Evolutionary conservation across 495 filamentous ascomycete species (phyloP), one percentile per base, ranked within the genome.

Genomic region (Parathielavia hyrcaniae): DNA sequence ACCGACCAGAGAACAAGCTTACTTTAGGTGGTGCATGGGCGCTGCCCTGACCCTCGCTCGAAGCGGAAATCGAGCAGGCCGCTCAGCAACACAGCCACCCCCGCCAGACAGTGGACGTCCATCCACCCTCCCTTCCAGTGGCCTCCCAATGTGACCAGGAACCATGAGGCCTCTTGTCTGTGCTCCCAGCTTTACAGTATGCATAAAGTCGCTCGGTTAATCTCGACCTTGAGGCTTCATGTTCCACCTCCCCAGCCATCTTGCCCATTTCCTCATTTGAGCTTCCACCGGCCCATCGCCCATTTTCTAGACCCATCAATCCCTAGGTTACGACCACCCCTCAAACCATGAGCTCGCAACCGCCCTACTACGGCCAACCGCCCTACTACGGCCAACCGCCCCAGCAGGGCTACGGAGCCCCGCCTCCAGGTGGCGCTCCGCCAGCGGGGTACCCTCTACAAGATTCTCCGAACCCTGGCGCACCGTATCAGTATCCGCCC

Each of bases 291-390:
- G 20, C 43, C 13, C 30, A 17, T 3, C 4, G 11, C 3, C 30
- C 17, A 5, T 17, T 10, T 17, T 14, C 11, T 26, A 34, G n/a
- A n/a, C 14, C 4, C 8, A 44, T 14, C 45, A 26, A 10, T 1
- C 16, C 5, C 6, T 34, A 50, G 6, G 3, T 30, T 16, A 38
- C 11, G n/a, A 35, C 16, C 1, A 9, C 16, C 22, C 34, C 4
- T 48, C 13, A 11, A 6, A 40, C 1, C 35, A 52, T 52, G 35
- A 52, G 20, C 19, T 38, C 34, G 35, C 49, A 52, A 19, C 49
- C 34, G 12, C 49, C 49, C 11, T 52, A 52, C 36, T 52, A 52
- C 35, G 49, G 49, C 20, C 49, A 52, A 11, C 49, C 22, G 36
- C 49, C 49, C 20, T 34, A 34, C 7, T 34, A 52, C 8, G 49